phyloP scores from a whole-genome alignment of 164 flowering plant species.

The Stephania yunnanensis region DNA sequence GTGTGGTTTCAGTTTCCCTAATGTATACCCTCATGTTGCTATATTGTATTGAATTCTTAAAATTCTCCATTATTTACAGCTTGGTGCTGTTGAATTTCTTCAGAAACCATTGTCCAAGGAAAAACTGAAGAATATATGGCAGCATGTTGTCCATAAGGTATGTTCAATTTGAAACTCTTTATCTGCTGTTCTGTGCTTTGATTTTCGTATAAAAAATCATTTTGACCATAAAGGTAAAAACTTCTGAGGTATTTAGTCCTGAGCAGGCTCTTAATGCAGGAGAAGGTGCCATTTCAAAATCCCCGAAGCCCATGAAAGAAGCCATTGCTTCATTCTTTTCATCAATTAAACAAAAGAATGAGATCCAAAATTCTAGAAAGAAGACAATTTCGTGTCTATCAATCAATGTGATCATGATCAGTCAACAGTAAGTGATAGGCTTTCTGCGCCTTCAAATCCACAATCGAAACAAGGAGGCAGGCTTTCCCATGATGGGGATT shows the following conservation, averaged over 20 bases:
- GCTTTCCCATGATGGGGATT: constrained; percentile 45
- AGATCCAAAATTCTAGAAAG: constrained; percentile 17
- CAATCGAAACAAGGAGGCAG: constrained; percentile 56
- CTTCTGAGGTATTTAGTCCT: constrained; percentile 17
- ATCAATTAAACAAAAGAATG: constrained; percentile 24
- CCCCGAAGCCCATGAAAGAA: constrained; percentile 54
- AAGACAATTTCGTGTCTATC: constrained; percentile 14
- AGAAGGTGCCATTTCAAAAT: constrained; percentile 29
- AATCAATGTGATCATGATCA: constrained; percentile 26
- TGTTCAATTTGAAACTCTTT: background rate
- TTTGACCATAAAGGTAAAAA: background rate
- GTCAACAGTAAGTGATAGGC: constrained; percentile 43
- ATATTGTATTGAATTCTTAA: background rate
- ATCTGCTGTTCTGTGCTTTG: background rate
- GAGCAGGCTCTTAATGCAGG: constrained; percentile 75
- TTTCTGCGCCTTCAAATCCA: constrained; percentile 83
- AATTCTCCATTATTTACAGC: constrained; percentile 37
- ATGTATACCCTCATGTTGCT: background rate
- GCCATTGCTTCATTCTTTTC: constrained; percentile 48
- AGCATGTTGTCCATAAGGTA: constrained; percentile 93
- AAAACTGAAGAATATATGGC: constrained; percentile 84
- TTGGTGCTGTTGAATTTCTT: constrained; percentile 86
- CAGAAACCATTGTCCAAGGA: constrained; percentile 76
- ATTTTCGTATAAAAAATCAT: background rate
- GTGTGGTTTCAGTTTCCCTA: background rate